Base-by-base conservation (phyloP, 257 asterid species). In the Cordia subcordata region DNA sequence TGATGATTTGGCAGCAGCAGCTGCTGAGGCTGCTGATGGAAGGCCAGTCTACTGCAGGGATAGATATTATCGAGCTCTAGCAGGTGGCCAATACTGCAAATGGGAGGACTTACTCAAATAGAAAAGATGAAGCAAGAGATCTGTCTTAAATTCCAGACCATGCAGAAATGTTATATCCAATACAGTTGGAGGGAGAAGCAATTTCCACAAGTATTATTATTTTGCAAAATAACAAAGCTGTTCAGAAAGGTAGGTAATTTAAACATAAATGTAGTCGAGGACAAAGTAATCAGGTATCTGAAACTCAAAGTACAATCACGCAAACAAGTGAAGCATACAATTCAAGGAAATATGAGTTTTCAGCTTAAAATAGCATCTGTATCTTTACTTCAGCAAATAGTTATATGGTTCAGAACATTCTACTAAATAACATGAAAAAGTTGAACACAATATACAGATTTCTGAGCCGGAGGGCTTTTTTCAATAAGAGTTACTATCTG, bases 1-100 rank as follows among this genome's bases (percentile, higher is more conserved):
- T 19, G 90, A 90, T 51, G 94, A 87, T 68, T 75, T 90, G 58
- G 98, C 94, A 5, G 82, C 93, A 0, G 95, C 98, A 0, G 98
- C 95, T 8, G 96, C 67, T 13, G 80, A 77, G 69, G 91, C 88
- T 11, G 95, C 87, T 22, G 84, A 81, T 72, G 95, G 92, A 79
- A 84, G 93, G 73, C 89, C 90, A 50, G 93, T 84, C 55, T 81
- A 86, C 78, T 84, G 94, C 77, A 82, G 86, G 66, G 94, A 87
- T 71, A 75, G 85, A 82, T 84, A 72, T 66, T 84, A 84, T 69
- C 88, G 88, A 17, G 95, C 88, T 59, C 68, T 84, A 68, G 95
- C 90, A 20, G 95, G 94, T 13, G 95, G 94, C 14, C 95, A 83
- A 16, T 86, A 86, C 72, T 87, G 94, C 85, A 84, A 80, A 70